Base-by-base conservation (phyloP, 2,329 filamentous ascomycete species). In the Hysterium pulicare region DNA sequence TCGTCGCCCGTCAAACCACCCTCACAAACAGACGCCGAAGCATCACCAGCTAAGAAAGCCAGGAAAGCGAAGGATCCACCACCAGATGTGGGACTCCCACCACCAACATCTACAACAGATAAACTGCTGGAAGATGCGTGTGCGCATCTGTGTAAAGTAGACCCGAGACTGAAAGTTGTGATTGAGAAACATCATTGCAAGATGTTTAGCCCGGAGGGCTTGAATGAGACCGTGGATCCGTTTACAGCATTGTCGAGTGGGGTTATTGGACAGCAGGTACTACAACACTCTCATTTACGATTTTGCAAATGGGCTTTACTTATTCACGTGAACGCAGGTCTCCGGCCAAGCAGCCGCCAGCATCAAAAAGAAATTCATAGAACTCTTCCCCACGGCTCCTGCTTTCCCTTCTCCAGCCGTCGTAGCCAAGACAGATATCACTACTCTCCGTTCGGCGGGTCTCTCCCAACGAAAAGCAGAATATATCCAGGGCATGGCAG, bases 401-500 rank as follows among this genome's bases (percentile, higher is more conserved):
- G 54, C 50, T 35, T 97, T 96, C 58, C 91, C 91, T 0, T 78
- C 81, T 0, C 91, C 93, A 0, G 77, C 81, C 1, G 87, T 97
- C 6, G 78, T 81, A 0, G 63, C 70, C 7, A 78, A 74, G 38
- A 69, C 83, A 15, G 30, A 64, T 6, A 71, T 95, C 23, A 71
- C 84, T 22, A 77, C 70, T 3, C 77, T 98, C 7, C 85, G 91
- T 22, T 84, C 85, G 6, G 93, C 91, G 1, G 93, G 93, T 0
- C 78, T 98, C 38, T 95, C 89, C 3, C 87, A 94, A 69, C 82
- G 93, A 44, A 98, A 98, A 71, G 93, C 93, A 35, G 93, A 97
- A 70, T 98, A 98, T 68, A 82, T 97, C 46, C 79, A 83, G 41
- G 91, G 91, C 0, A 74, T 98, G 4, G 89, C 90, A 0, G 77